Evolutionary conservation across 495 filamentous ascomycete species (phyloP).

Genomic region (Ascobolus immersus): DNA sequence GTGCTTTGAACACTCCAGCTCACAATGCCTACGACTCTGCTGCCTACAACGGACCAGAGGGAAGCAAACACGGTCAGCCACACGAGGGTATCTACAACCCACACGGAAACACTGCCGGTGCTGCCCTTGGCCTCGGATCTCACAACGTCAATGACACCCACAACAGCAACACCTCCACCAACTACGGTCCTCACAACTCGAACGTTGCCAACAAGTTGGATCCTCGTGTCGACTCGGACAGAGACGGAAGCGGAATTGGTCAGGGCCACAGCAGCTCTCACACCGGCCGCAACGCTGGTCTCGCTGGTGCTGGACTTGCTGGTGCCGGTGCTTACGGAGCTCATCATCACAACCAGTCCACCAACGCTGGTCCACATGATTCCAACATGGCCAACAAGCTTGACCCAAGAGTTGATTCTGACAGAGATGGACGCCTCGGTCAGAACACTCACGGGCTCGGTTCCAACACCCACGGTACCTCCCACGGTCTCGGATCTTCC

Average conservation of each 20-base stretch:
- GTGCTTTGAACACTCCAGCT: constrained; percentile 12
- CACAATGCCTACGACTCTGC: no score
- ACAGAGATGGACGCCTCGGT: constrained; percentile 8
- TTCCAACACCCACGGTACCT: not conserved
- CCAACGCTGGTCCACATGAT: constrained; percentile 20
- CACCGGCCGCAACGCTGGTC: constrained; percentile 1
- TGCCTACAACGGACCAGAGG: constrained; percentile 6
- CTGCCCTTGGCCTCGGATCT: no score
- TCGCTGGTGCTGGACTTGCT: constrained; percentile 8
- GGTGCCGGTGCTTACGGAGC: constrained; percentile 8
- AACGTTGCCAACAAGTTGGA: constrained; percentile 21
- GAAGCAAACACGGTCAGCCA: no score
- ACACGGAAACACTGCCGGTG: constrained; percentile 1
- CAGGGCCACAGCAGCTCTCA: not conserved
- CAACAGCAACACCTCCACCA: no score
- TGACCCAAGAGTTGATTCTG: constrained; percentile 26
- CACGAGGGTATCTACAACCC: constrained; percentile 7
- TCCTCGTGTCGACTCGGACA: constrained; percentile 24
- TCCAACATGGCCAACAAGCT: constrained; percentile 22
- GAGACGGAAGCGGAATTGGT: constrained; percentile 17
- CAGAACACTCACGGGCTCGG: not conserved
- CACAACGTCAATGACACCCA: no score
- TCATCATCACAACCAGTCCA: constrained; percentile 5
- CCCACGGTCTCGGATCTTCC: not conserved
- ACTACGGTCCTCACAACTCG: constrained; percentile 29